Percentiles rank a stretch among this genome's conserved stretches.
phyloP scores from a whole-genome alignment of 1,284 basidiomycete species.

The Lentinula novae-zelandiae region DNA sequence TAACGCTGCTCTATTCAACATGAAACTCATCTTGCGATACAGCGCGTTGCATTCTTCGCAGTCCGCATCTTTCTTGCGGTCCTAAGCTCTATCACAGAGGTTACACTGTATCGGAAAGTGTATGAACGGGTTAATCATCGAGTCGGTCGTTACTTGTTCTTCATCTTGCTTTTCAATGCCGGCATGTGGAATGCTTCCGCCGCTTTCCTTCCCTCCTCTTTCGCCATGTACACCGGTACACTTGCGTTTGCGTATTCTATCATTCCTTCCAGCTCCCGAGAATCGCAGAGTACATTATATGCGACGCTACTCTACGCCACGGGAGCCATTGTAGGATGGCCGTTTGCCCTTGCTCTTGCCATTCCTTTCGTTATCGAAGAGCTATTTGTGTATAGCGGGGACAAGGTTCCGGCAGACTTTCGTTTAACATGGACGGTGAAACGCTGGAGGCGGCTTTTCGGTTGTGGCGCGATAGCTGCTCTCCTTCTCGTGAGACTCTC shows the following conservation, averaged over 20 bases:
- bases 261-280: slow-evolving; percentile 58
- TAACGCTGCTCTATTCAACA: not conserved
- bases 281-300: slow-evolving; percentile 53
- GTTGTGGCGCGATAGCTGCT: slow-evolving; percentile 54
- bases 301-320: slow-evolving; percentile 75
- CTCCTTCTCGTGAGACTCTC: slow-evolving; percentile 64
- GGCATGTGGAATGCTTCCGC: slow-evolving; percentile 90
- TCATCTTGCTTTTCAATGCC: slow-evolving; percentile 80
- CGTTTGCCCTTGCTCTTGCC: slow-evolving; percentile 84
- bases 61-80: slow-evolving; percentile 79
- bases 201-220: slow-evolving; percentile 94
- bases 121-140: slow-evolving; percentile 83
- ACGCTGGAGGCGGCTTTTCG: slow-evolving; percentile 62
- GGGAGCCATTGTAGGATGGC: slow-evolving; percentile 94
- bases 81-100: slow-evolving; percentile 78
- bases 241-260: slow-evolving; percentile 80
- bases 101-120: slow-evolving; percentile 81
- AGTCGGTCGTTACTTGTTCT: slow-evolving; percentile 88
- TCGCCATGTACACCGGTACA: slow-evolving; percentile 89
- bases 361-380: slow-evolving; percentile 93
- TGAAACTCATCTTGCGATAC: slow-evolving; percentile 2
- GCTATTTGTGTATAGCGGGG: slow-evolving; percentile 74
- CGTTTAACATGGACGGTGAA: slow-evolving; percentile 53
- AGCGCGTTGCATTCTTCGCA: slow-evolving; percentile 87
- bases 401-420: slow-evolving; percentile 55